Conservation (phyloP, 495 filamentous ascomycete genomes). For the Neurospora sp. region DNA sequence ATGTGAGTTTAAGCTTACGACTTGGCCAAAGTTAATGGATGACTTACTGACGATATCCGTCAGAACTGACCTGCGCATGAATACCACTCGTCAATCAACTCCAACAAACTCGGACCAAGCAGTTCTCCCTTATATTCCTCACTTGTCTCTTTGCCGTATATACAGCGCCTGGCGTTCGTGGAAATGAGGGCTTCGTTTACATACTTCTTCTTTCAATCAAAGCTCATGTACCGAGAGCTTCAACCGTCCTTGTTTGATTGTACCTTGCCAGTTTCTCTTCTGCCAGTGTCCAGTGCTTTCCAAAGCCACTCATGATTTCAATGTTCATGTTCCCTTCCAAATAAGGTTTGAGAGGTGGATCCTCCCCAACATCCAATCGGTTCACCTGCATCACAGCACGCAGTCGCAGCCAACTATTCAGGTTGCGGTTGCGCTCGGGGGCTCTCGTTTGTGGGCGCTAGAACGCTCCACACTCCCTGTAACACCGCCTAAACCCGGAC, state of each 20-base stretch:
- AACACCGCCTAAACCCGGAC: background rate
- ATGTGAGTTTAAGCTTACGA: slow-evolving; percentile 8
- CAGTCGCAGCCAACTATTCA: background rate
- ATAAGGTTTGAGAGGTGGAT: background rate
- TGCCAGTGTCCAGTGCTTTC: background rate
- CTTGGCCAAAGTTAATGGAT: background rate
- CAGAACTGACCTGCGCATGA: background rate
- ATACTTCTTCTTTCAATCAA: background rate
- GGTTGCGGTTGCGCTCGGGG: background rate
- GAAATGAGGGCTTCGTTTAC: background rate
- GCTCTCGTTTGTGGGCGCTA: background rate
- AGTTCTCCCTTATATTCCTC: background rate
- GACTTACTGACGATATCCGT: background rate
- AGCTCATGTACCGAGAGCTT: background rate
- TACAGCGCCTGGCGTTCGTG: background rate
- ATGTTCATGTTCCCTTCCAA: background rate
- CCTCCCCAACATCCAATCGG: background rate
- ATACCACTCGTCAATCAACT: background rate
- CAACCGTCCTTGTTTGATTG: background rate
- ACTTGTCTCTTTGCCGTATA: background rate
- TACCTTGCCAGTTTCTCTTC: background rate
- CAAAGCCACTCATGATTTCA: background rate
- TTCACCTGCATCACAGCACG: background rate
- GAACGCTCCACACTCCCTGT: background rate
- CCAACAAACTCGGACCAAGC: background rate